phyloP scores from a whole-genome alignment of 2,329 filamentous ascomycete genomes.

The Xylariales sp. region DNA sequence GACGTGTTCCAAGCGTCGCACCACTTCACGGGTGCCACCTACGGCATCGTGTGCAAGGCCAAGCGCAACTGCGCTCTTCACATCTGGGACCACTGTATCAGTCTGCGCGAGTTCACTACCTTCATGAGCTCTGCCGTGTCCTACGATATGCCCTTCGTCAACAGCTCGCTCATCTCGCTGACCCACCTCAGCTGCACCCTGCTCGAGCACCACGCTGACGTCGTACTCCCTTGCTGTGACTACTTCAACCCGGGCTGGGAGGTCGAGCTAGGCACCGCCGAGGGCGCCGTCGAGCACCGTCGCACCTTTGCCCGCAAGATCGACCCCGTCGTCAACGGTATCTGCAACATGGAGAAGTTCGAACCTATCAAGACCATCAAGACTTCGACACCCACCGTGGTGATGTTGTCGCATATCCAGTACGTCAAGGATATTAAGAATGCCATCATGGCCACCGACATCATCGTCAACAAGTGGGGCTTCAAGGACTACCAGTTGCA shows the following conservation, averaged over 20 bases:
- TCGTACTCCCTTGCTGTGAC: slow-evolving; percentile 4
- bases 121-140: slow-evolving; percentile 5
- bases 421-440: slow-evolving; percentile 6
- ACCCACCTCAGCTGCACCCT: slow-evolving; percentile 3
- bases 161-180: slow-evolving; percentile 2
- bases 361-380: slow-evolving; percentile 2
- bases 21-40: slow-evolving; percentile 4
- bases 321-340: slow-evolving; percentile 5
- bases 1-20: slow-evolving; percentile 4
- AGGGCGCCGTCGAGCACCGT: slow-evolving; percentile 3
- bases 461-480: slow-evolving; percentile 5
- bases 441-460: slow-evolving; percentile 4
- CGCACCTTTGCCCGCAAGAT: slow-evolving; percentile 1
- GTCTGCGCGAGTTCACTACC: slow-evolving; percentile 4
- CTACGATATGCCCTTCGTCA: slow-evolving; percentile 2
- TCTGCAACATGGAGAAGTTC: slow-evolving; percentile 5
- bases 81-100: slow-evolving; percentile 6
- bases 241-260: slow-evolving; percentile 6
- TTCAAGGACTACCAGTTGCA: slow-evolving; percentile 4
- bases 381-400: slow-evolving; percentile 1
- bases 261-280: slow-evolving; percentile 3
- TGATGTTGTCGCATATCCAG: slow-evolving; percentile 5
- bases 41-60: slow-evolving; percentile 5
- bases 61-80: slow-evolving; percentile 3
- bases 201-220: slow-evolving; percentile 5